phyloP scores from a whole-genome alignment of 371 early-diverging fungal species.

The Neoconidiobolus thromboides region DNA sequence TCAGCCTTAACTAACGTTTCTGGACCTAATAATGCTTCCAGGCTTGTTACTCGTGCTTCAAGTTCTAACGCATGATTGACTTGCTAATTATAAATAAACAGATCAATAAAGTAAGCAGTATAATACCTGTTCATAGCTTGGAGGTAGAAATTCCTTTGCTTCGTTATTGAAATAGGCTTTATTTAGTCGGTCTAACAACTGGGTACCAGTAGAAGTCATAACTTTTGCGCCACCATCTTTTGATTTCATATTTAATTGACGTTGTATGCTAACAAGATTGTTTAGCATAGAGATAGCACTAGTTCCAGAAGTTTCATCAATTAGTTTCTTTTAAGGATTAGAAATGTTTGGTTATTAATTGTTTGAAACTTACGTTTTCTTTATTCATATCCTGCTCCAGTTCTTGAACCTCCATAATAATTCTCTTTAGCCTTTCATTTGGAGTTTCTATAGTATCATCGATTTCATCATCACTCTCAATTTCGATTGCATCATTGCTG shows the following conservation, averaged over 20 bases:
- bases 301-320: too few relatives aligned
- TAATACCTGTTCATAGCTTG: too few relatives aligned
- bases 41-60: slow-evolving; percentile 3
- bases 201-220: too few relatives aligned
- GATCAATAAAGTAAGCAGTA: too few relatives aligned
- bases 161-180: too few relatives aligned
- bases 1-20: slow-evolving; percentile 4
- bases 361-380: neutral
- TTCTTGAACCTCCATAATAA: slow-evolving; percentile 2
- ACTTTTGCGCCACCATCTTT: too few relatives aligned
- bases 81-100: neutral
- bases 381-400: neutral
- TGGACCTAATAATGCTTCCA: slow-evolving; percentile 1
- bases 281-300: too few relatives aligned
- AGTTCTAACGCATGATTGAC: slow-evolving; percentile 1
- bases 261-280: too few relatives aligned
- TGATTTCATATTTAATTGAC: too few relatives aligned
- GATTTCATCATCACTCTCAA: neutral
- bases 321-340: too few relatives aligned
- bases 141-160: too few relatives aligned
- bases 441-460: neutral
- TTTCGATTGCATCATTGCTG: neutral
- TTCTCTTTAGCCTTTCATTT: neutral
- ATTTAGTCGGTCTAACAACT: too few relatives aligned
- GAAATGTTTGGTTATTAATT: neutral